Percentiles rank a stretch among this genome's conserved stretches.
Evolutionary conservation across 352 stramenopile species (phyloP).

Genomic region (Phytophthora fragariaefolia): DNA sequence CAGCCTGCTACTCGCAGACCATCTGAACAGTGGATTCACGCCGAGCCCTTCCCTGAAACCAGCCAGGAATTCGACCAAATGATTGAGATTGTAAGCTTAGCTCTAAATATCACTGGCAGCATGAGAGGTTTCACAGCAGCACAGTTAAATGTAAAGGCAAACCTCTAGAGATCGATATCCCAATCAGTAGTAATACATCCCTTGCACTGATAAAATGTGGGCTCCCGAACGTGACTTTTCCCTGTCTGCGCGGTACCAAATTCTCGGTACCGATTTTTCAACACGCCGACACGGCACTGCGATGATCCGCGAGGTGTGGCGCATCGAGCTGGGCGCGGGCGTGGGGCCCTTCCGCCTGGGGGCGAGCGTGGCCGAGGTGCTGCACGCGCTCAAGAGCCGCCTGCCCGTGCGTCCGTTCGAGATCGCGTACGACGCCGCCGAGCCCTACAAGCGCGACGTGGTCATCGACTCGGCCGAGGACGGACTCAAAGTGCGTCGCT

Average conservation of each 20-base stretch:
- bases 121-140: no score
- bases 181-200: no score
- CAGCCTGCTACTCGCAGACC: background rate
- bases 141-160: no score
- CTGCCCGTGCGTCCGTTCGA: constrained; percentile 77
- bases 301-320: constrained; percentile 85
- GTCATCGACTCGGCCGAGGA: constrained; percentile 77
- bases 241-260: no score
- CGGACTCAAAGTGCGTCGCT: constrained; percentile 47
- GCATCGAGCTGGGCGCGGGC: constrained; percentile 79
- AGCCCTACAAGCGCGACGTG: constrained; percentile 69
- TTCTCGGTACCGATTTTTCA: constrained; percentile 22
- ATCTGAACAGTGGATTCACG: no score
- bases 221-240: no score
- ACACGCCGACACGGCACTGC: background rate
- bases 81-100: no score
- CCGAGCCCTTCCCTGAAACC: background rate
- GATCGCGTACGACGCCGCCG: constrained; percentile 73
- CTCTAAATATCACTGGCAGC: no score
- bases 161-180: no score
- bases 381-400: constrained; percentile 82
- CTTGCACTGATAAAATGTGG: no score
- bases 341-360: constrained; percentile 83
- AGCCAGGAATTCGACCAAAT: no score
- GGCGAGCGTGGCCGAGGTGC: constrained; percentile 71